Evolutionary conservation across 1,139 yeast genomes (phyloP).

Genomic region (Diutina pseudorugosa): DNA sequence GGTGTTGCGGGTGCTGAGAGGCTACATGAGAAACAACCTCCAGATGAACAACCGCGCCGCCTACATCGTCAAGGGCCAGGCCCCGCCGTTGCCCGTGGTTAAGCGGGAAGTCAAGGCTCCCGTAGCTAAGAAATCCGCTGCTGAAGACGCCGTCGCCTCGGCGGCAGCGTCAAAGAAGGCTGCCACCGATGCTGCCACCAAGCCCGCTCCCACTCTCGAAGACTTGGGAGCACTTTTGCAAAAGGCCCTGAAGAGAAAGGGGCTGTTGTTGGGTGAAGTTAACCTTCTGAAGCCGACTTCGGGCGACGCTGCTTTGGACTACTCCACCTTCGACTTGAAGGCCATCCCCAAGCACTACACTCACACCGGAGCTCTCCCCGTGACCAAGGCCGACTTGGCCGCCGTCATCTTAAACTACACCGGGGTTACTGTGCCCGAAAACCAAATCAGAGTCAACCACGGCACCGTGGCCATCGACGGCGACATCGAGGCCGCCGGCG

Average conservation of each 20-base stretch:
- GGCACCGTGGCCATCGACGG: conserved; percentile 7
- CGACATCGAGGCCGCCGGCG: conserved; percentile 18
- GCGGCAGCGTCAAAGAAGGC: conserved; percentile 5
- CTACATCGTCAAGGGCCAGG: conserved; percentile 41
- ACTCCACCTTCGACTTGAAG: conserved; percentile 21
- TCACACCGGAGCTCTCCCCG: conserved; percentile 16
- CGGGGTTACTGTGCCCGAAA: conserved; percentile 20
- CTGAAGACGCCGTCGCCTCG: conserved; percentile 4
- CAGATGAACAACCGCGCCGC: conserved; percentile 65
- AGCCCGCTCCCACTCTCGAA: conserved; percentile 22
- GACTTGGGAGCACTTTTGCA: conserved; percentile 26
- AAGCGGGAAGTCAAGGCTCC: conserved; percentile 6
- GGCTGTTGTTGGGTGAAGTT: conserved; percentile 6
- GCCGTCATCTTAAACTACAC: conserved; percentile 16
- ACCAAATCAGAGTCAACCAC: conserved; percentile 13
- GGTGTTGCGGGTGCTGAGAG: conserved; percentile 65
- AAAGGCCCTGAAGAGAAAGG: conserved; percentile 13
- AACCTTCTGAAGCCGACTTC: conserved; percentile 3
- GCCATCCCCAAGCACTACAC: conserved; percentile 19
- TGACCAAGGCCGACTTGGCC: conserved; percentile 17
- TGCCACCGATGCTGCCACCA: neutral
- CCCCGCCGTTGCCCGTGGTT: conserved; percentile 53
- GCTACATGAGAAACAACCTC: conserved; percentile 70
- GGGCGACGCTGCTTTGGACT: conserved; percentile 8
- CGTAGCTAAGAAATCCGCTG: conserved; percentile 7